Evolutionary conservation across 2,329 filamentous ascomycete species (phyloP), one percentile per base, ranked within the genome.

Genomic region (Microsporum canis): DNA sequence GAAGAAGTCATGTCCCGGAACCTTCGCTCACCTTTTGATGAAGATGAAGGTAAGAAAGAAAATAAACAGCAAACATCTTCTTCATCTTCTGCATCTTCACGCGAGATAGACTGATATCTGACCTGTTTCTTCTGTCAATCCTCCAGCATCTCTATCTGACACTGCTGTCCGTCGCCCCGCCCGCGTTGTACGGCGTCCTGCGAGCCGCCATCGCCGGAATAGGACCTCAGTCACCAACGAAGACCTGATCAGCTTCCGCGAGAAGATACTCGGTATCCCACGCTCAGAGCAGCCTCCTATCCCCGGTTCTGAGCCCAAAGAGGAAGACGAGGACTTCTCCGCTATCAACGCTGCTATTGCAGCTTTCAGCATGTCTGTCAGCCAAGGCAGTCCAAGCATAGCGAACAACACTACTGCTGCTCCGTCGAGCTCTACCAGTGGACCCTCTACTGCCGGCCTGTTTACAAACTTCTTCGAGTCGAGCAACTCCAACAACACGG

Each of bases 261-360:
- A 63, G 31, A 62, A 61, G 14, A 61, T 65, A 38, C 57, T 64
- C 31, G 65, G 65, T 33, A 57, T 61, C 33, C 49, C 60, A 39
- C 59, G 55, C 10, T 23, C 29, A 43, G 34, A 47, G 10, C 59
- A 60, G 49, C 57, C 57, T 23, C 39, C 43, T 17, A 36, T 39
- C 8, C 31, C 57, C 12, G 8, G 43, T 7, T 6, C 41, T 23
- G 57, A 59, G n/a, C 31, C 59, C 38, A 61, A 59, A 17, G 62
- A 66, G 31, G 66, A 72, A 60, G 62, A 61, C 31, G 61, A 66
- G 27, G 66, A 72, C 60, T 66, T 74, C 51, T 69, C 70, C 31
- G 66, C 69, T 47, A 64, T 76, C 59, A 72, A 76, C 43, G 68
- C 68, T 43, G 73, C 73, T 43, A 72, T 75, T 59, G 68, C 59